These are phyloP conservation scores for Ceratocystis papillata DNA, from an alignment of 2,329 filamentous ascomycete species.

Conservation along the genomic window DNA sequence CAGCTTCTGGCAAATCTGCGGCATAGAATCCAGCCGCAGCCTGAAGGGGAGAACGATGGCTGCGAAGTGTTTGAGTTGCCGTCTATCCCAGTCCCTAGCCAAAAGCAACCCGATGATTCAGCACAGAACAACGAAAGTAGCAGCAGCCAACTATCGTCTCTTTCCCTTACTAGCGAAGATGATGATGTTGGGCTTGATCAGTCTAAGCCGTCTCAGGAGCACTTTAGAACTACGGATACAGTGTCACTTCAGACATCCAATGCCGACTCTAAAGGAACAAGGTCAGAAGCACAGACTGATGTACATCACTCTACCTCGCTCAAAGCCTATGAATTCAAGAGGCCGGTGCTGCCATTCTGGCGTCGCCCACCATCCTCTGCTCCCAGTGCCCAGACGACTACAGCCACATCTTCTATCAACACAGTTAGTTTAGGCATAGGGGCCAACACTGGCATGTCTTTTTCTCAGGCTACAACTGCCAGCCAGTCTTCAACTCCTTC, in stretches of 20 bases:
- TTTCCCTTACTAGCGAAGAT: not conserved
- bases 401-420: not conserved
- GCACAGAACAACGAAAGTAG: not conserved
- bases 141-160: slow-evolving; percentile 3
- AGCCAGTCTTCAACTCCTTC: slow-evolving; percentile 29
- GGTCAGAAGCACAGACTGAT: not conserved
- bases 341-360: slow-evolving; percentile 10
- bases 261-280: not conserved
- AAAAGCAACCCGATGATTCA: not conserved
- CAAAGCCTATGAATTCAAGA: not conserved
- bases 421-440: slow-evolving; percentile 23
- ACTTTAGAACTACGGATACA: not conserved
- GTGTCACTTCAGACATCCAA: not conserved
- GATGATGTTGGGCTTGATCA: not conserved
- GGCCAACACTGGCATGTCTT: slow-evolving; percentile 27
- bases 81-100: not conserved
- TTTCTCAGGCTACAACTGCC: slow-evolving; percentile 38
- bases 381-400: slow-evolving; percentile 2
- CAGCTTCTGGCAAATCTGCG: slow-evolving; percentile 49
- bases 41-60: slow-evolving; percentile 24
- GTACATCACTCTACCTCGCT: not conserved
- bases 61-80: not conserved
- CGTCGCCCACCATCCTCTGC: slow-evolving; percentile 4
- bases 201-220: not conserved
- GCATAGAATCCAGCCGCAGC: slow-evolving; percentile 27